Percentiles rank a stretch among this genome's conserved stretches.
Conservation (phyloP, 164 flowering plant species). For the Nelumbo lutea region DNA sequence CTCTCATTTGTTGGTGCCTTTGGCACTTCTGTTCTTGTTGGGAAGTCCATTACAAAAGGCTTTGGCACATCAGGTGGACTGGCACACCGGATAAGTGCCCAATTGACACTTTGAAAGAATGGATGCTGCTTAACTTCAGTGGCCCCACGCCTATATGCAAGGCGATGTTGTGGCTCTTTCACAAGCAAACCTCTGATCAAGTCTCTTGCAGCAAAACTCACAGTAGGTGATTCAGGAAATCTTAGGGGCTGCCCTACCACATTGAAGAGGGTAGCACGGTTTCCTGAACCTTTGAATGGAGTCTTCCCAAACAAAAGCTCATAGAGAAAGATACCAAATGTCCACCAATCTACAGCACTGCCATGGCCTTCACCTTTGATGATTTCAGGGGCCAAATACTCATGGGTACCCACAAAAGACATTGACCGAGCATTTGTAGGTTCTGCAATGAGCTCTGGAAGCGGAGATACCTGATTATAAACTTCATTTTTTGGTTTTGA, state of each 20-base stretch:
- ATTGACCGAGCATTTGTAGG: constrained; percentile 34
- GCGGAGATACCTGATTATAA: constrained; percentile 45
- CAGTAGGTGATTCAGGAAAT: constrained; percentile 74
- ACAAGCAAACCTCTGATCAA: constrained; percentile 83
- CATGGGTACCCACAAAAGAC: constrained; percentile 42
- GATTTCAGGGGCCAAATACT: constrained; percentile 36
- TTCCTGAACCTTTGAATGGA: constrained; percentile 40
- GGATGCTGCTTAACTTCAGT: constrained; percentile 55
- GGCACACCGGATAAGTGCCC: constrained; percentile 90
- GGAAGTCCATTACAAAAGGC: constrained; percentile 28
- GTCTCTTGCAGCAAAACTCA: constrained; percentile 87
- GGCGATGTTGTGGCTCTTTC: constrained; percentile 46
- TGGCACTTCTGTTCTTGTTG: constrained; percentile 17
- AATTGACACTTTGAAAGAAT: constrained; percentile 77
- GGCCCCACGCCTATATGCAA: constrained; percentile 34
- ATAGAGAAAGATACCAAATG: constrained; percentile 35
- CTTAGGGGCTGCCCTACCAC: constrained; percentile 71
- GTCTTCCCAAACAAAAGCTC: constrained; percentile 37
- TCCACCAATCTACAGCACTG: constrained; percentile 48
- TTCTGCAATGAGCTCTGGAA: constrained; percentile 38
- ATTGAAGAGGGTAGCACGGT: constrained; percentile 34
- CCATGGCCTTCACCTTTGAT: constrained; percentile 43
- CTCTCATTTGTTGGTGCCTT: constrained; percentile 24
- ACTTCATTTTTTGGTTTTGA: constrained; percentile 40
- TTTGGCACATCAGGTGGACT: constrained; percentile 83